These are phyloP conservation scores for Juglanconis juglandina DNA, from an alignment of 2,329 filamentous ascomycete genomes.

Conservation along the genomic window DNA sequence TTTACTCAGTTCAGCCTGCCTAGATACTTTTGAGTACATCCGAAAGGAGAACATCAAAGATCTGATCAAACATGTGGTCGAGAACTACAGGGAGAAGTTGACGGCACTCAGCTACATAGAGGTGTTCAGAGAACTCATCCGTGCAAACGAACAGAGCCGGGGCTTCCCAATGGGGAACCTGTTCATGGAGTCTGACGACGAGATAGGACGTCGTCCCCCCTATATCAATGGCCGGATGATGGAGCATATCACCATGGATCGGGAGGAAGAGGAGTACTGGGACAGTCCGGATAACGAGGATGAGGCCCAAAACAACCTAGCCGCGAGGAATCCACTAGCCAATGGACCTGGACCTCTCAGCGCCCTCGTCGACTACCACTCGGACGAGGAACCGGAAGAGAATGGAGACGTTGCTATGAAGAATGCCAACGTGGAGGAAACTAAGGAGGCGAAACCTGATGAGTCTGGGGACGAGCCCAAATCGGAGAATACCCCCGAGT, in stretches of 20 bases:
- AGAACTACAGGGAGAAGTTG: slow-evolving; percentile 76
- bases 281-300: slow-evolving; percentile 86
- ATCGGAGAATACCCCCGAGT: slow-evolving; percentile 32
- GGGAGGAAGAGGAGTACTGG: slow-evolving; percentile 90
- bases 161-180: slow-evolving; percentile 65
- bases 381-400: slow-evolving; percentile 63
- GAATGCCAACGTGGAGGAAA: slow-evolving; percentile 25
- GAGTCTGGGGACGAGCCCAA: slow-evolving; percentile 21
- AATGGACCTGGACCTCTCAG: slow-evolving; percentile 62
- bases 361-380: slow-evolving; percentile 47
- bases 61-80: slow-evolving; percentile 78
- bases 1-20: slow-evolving; percentile 84
- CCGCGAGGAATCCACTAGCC: slow-evolving; percentile 34
- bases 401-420: slow-evolving; percentile 51
- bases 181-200: slow-evolving; percentile 66
- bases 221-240: slow-evolving; percentile 52
- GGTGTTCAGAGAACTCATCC: slow-evolving; percentile 74
- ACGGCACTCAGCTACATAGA: slow-evolving; percentile 76
- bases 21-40: slow-evolving; percentile 92
- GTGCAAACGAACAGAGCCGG: slow-evolving; percentile 75
- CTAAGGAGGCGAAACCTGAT: slow-evolving; percentile 21
- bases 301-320: slow-evolving; percentile 48
- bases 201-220: slow-evolving; percentile 41
- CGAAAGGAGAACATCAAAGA: slow-evolving; percentile 78
- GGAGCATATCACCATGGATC: slow-evolving; percentile 70